Percentiles rank a stretch among this genome's conserved stretches.
Evolutionary conservation across 768 basidiomycete species (phyloP).

Genomic region (Tricholoma sp.): DNA sequence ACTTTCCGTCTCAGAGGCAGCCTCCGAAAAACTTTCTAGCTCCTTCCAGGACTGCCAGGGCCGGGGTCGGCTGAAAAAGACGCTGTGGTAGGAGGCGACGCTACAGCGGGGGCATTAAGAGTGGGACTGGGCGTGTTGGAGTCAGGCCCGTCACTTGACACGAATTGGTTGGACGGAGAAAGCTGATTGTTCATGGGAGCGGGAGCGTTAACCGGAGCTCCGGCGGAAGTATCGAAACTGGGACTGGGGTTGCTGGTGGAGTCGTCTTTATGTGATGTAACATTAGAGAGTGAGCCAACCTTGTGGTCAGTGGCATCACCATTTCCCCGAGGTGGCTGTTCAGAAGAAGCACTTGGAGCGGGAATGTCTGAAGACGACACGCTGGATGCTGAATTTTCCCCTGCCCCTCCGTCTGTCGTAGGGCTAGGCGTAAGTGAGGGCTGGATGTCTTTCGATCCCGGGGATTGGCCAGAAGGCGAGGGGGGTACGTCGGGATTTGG

Average conservation of each 20-base stretch:
- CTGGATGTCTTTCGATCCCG: background rate
- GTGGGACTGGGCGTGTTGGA: background rate
- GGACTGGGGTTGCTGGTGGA: conserved; percentile 35
- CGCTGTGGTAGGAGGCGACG: background rate
- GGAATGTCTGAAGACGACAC: background rate
- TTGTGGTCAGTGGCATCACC: background rate
- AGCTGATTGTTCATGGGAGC: background rate
- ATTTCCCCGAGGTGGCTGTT: background rate
- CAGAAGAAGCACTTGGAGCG: background rate
- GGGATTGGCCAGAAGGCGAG: background rate
- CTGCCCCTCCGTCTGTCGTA: background rate
- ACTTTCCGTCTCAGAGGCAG: too few species aligned
- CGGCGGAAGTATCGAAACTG: background rate
- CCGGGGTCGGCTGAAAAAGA: background rate
- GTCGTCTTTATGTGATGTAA: too few species aligned
- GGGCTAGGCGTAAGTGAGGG: background rate
- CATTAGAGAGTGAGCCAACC: background rate
- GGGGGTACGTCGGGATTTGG: background rate
- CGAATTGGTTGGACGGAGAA: background rate
- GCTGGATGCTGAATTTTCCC: background rate
- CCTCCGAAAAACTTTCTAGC: background rate
- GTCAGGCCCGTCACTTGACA: too few species aligned
- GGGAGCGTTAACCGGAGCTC: background rate
- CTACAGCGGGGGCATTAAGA: background rate
- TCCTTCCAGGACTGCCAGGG: background rate